phyloP scores from a whole-genome alignment of 208 protist species.

The Wallacemonas collosoma region DNA sequence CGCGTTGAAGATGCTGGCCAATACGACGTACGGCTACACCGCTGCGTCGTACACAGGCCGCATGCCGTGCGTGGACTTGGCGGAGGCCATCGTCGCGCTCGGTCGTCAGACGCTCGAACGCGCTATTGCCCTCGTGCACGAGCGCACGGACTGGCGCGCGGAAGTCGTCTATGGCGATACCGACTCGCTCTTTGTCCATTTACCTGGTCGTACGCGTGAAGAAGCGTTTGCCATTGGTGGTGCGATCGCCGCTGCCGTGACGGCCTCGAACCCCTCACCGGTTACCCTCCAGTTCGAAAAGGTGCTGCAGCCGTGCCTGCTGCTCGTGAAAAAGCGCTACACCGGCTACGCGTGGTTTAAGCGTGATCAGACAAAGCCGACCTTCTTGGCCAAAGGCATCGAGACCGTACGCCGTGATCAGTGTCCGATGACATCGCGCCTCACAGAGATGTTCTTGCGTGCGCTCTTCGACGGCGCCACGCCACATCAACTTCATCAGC shows the following conservation, averaged over 20 bases:
- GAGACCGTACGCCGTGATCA: conserved; percentile 99
- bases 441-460: conserved; percentile 46
- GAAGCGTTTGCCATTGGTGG: conserved; percentile 74
- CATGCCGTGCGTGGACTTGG: conserved; percentile 98
- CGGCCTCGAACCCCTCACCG: conserved; percentile 94
- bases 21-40: conserved; percentile 99
- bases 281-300: conserved; percentile 99
- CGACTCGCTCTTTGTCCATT: conserved; percentile 98
- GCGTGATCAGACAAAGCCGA: conserved; percentile 89
- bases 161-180: conserved; percentile 99
- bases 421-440: conserved; percentile 82
- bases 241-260: conserved; percentile 84
- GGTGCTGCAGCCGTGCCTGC: conserved; percentile 99
- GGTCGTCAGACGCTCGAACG: conserved; percentile 98
- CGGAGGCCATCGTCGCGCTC: conserved; percentile 96
- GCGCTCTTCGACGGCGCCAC: conserved; percentile 54
- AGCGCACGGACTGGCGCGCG: conserved; percentile 93
- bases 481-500: conserved; percentile 22
- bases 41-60: conserved; percentile 97
- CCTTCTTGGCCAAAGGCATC: conserved; percentile 99
- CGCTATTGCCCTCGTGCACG: conserved; percentile 96
- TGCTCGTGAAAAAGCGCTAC: conserved; percentile 99
- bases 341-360: conserved; percentile 98
- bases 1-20: conserved; percentile 99
- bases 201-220: conserved; percentile 48